Evolutionary conservation across 1,139 yeast genomes (phyloP).

Genomic region (Taphrina wiesneri): DNA sequence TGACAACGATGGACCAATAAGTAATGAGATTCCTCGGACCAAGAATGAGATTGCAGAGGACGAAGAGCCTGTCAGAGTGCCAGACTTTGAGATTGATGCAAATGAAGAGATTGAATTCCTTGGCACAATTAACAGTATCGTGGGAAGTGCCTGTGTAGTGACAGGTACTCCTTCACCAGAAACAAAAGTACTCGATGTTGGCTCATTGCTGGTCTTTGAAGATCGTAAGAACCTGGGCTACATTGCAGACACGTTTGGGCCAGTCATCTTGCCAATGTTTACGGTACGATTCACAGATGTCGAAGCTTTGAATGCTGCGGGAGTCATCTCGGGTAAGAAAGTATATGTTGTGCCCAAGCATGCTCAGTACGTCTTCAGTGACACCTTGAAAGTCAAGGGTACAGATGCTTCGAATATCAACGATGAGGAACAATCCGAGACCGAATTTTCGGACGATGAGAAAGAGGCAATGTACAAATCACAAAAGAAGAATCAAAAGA

Average conservation of each 20-base stretch:
- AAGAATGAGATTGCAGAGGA: slow-evolving; percentile 27
- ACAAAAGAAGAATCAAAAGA: slow-evolving; percentile 33
- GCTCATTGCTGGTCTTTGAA: slow-evolving; percentile 74
- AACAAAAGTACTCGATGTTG: slow-evolving; percentile 76
- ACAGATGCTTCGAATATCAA: slow-evolving; percentile 93
- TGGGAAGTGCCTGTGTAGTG: slow-evolving; percentile 57
- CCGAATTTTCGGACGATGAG: slow-evolving; percentile 85
- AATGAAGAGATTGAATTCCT: slow-evolving; percentile 64
- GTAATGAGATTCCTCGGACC: slow-evolving; percentile 23
- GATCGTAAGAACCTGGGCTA: slow-evolving; percentile 71
- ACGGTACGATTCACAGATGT: slow-evolving; percentile 65
- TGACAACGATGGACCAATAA: slow-evolving; percentile 23
- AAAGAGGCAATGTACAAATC: slow-evolving; percentile 39
- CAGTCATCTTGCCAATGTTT: slow-evolving; percentile 79
- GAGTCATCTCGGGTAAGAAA: slow-evolving; percentile 55
- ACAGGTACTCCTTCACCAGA: slow-evolving; percentile 87
- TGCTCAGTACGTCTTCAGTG: slow-evolving; percentile 77
- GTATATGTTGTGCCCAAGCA: slow-evolving; percentile 80
- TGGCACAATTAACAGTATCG: slow-evolving; percentile 70
- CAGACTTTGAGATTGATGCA: slow-evolving; percentile 29
- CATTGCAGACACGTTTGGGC: slow-evolving; percentile 75
- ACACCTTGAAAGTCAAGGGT: slow-evolving; percentile 71
- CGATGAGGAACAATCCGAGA: slow-evolving; percentile 94
- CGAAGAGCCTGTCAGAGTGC: slow-evolving; percentile 21
- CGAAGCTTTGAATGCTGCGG: slow-evolving; percentile 54